Percentiles rank a stretch among this genome's conserved stretches.
These are phyloP conservation scores for Solidago caesia DNA, from an alignment of 129 eudicot species.

Conservation along the genomic window DNA sequence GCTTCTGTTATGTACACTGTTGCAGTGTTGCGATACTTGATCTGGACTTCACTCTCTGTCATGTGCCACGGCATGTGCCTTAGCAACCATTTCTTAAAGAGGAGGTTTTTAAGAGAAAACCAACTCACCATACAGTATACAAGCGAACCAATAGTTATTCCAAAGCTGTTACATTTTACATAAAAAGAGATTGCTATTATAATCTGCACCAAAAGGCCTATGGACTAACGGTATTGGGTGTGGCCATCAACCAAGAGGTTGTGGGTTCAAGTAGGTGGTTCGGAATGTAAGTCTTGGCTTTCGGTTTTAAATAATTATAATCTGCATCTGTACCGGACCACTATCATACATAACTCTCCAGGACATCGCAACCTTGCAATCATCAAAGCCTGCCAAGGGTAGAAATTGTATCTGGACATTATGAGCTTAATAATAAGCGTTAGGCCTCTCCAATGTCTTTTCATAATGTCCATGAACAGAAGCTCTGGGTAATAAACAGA, in stretches of 20 bases:
- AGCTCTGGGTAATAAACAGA: not conserved
- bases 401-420: not conserved
- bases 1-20: not conserved
- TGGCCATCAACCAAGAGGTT: no score
- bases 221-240: no score
- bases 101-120: conserved; percentile 4
- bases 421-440: not conserved
- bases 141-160: not conserved
- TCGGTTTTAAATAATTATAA: no score
- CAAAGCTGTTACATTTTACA: not conserved
- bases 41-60: not conserved
- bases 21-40: not conserved
- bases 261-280: no score
- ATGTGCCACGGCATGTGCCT: conserved; percentile 6
- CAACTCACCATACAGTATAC: not conserved
- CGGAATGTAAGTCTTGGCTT: no score
- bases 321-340: not conserved
- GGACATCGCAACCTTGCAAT: not conserved
- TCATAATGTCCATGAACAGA: not conserved
- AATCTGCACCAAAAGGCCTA: no score
- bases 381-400: not conserved
- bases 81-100: conserved; percentile 1
- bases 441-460: not conserved
- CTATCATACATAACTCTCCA: not conserved
- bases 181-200: no score